Evolutionary conservation across 192 early-diverging fungal species (phyloP).

Genomic region (Chytriomyces sp.): DNA sequence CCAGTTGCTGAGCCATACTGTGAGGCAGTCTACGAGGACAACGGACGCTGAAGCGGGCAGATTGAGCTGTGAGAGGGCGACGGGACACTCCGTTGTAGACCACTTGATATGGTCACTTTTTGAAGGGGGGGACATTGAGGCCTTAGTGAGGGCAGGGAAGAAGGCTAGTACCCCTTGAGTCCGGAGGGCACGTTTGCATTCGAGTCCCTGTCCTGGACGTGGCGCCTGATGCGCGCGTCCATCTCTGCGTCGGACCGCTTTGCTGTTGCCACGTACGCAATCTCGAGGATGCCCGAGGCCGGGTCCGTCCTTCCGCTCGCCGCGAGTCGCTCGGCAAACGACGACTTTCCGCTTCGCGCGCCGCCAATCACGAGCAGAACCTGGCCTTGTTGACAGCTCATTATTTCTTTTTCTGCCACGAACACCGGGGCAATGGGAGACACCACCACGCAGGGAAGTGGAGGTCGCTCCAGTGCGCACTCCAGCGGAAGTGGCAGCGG

Average conservation of each 20-base stretch:
- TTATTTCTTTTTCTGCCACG: neutral
- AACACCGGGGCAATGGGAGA: no score
- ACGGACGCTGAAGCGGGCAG: neutral
- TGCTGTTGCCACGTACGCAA: slow-evolving; percentile 28
- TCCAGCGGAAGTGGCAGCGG: no score
- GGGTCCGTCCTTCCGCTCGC: neutral
- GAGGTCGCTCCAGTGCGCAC: no score
- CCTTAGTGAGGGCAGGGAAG: no score
- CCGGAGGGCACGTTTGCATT: neutral
- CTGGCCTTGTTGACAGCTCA: neutral
- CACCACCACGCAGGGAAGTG: no score
- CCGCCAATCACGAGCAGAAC: slow-evolving; percentile 33
- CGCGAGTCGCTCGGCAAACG: slow-evolving; percentile 37
- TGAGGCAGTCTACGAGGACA: slow-evolving; percentile 35
- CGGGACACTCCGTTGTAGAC: slow-evolving; percentile 8
- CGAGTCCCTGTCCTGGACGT: slow-evolving; percentile 13
- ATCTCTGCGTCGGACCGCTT: slow-evolving; percentile 32
- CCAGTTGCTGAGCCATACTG: slow-evolving; percentile 33
- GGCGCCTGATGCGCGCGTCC: slow-evolving; percentile 22
- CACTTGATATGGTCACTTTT: neutral
- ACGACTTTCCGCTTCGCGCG: slow-evolving; percentile 32
- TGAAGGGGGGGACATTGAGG: neutral
- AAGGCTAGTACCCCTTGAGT: no score
- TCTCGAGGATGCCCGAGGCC: neutral
- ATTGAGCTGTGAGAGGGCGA: neutral